These are phyloP conservation scores for Bremia lactucae DNA, from an alignment of 352 stramenopile genomes.

Conservation along the genomic window DNA sequence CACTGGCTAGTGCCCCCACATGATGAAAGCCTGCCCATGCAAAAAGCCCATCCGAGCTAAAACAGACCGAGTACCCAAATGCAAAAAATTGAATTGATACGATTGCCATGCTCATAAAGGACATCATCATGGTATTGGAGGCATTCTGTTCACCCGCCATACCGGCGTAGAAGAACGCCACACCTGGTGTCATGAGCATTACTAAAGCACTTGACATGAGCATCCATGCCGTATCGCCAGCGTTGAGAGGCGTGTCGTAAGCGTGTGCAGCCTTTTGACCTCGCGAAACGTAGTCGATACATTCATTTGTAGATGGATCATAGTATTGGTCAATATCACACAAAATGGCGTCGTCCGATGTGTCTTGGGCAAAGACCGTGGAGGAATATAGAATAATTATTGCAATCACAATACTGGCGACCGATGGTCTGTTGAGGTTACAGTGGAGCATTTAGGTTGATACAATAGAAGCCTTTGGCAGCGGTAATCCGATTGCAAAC, in stretches of 20 bases:
- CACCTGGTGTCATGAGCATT: conserved; percentile 62
- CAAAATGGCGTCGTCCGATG: no score
- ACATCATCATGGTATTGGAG: conserved; percentile 78
- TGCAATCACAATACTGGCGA: no score
- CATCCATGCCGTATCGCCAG: conserved; percentile 62
- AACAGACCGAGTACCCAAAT: conserved; percentile 64
- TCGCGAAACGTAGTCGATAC: conserved; percentile 27
- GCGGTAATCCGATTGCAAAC: no score
- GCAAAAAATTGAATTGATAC: conserved; percentile 74
- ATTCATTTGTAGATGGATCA: conserved; percentile 20
- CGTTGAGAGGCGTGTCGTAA: conserved; percentile 24
- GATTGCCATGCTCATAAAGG: conserved; percentile 62
- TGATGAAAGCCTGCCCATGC: no score
- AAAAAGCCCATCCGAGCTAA: conserved; percentile 43
- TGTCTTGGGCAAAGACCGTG: no score
- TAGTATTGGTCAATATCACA: no score
- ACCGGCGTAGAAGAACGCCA: conserved; percentile 75
- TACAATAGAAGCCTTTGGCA: no score
- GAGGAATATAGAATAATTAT: no score
- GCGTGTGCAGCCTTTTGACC: conserved; percentile 24
- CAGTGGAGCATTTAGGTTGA: no score
- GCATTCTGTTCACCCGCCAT: conserved; percentile 59
- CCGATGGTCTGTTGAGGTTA: no score
- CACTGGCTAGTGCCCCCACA: conserved; percentile 30
- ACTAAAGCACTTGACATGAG: conserved; percentile 36